A percentile compares a stretch with the other conserved stretches of the same genome.
Conservation (phyloP, 2,329 filamentous ascomycete species). For the Ceratocystis lukuohia region DNA sequence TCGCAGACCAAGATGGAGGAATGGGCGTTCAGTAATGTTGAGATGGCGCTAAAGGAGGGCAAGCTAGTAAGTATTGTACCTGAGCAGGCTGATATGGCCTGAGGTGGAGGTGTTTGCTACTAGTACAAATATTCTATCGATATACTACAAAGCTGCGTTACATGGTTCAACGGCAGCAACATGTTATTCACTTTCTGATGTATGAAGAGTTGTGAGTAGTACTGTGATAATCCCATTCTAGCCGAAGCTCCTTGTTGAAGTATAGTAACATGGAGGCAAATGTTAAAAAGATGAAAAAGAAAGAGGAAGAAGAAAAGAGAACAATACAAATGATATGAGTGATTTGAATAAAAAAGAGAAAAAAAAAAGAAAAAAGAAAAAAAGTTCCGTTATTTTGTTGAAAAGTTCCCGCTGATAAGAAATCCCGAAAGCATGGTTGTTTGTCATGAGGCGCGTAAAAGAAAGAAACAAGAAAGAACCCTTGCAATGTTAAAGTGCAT, state of each 20-base stretch:
- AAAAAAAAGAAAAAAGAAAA: constrained; percentile 6
- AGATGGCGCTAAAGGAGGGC: constrained; percentile 46
- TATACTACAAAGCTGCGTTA: not conserved
- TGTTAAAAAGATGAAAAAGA: constrained; percentile 21
- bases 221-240: constrained; percentile 12
- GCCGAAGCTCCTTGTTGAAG: constrained; percentile 15
- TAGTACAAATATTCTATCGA: not conserved
- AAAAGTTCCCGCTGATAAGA: constrained; percentile 20
- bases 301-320: constrained; percentile 20
- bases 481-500: constrained; percentile 19
- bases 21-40: constrained; percentile 60
- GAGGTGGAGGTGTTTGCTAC: not conserved
- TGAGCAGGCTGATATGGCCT: constrained; percentile 41
- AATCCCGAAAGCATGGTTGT: constrained; percentile 18
- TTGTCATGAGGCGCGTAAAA: constrained; percentile 20
- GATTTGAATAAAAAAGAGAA: not conserved
- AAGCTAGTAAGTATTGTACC: constrained; percentile 56
- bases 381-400: constrained; percentile 20
- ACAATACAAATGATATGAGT: too few species aligned
- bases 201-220: not conserved
- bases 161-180: not conserved
- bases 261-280: constrained; percentile 7
- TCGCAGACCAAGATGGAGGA: constrained; percentile 57
- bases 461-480: constrained; percentile 11
- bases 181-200: not conserved